Conservation (phyloP, 495 filamentous ascomycete genomes). For the Eremomyces bilateralis region DNA sequence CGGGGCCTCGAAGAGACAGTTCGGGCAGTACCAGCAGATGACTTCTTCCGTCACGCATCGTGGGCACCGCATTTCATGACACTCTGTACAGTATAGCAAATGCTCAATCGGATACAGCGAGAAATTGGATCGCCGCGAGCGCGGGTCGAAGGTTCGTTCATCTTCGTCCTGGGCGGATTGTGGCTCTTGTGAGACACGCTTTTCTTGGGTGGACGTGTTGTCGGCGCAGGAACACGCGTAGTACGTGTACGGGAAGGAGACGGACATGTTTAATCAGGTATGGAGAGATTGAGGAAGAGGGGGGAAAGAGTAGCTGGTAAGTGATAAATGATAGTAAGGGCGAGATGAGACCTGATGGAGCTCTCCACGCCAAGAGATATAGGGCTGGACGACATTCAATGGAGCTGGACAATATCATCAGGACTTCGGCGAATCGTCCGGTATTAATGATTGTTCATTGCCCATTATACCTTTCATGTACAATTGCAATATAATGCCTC, state of each 20-base stretch:
- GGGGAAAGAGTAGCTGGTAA: too few relatives aligned
- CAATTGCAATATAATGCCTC: too few relatives aligned
- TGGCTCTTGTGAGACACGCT: conserved; percentile 14
- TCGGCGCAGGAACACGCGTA: conserved; percentile 85
- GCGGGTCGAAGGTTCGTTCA: conserved; percentile 72
- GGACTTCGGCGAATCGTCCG: too few relatives aligned
- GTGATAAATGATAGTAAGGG: too few relatives aligned
- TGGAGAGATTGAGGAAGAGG: too few relatives aligned
- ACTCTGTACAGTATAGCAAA: conserved; percentile 88
- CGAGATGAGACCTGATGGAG: too few relatives aligned
- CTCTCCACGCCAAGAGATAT: too few relatives aligned
- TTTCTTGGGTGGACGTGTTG: conserved; percentile 22
- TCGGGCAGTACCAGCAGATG: conserved; percentile 86
- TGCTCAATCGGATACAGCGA: conserved; percentile 86
- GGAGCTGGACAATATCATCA: too few relatives aligned
- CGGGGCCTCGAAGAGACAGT: conserved; percentile 84
- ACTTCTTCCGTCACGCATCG: conserved; percentile 84
- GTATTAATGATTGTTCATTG: too few relatives aligned
- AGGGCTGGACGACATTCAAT: too few relatives aligned
- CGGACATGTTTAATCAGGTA: too few relatives aligned
- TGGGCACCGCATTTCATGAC: conserved; percentile 82
- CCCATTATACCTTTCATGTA: too few relatives aligned
- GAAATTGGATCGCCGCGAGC: conserved; percentile 63
- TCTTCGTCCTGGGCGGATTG: conserved; percentile 27
- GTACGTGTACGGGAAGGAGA: conserved; percentile 68